These are phyloP conservation scores for Phalaenopsis aphrodite DNA, from an alignment of 106 monocot genomes.

Conservation along the genomic window DNA sequence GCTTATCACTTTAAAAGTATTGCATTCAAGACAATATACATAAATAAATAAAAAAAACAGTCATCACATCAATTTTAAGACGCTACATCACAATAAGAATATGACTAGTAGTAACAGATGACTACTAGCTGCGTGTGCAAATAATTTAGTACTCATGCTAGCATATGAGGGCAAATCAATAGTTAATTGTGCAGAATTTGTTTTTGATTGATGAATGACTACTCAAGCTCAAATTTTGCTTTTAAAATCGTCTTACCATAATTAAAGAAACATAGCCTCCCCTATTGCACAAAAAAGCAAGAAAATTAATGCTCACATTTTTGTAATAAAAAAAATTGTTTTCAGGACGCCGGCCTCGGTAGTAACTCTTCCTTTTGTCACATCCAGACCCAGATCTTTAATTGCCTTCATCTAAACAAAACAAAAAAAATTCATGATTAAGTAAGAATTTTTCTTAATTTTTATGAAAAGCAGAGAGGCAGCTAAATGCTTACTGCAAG, in stretches of 20 bases:
- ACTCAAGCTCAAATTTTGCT: neutral
- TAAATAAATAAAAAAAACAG: too few relatives aligned
- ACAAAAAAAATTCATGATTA: constrained; percentile 2
- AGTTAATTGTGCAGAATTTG: neutral
- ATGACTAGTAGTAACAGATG: neutral
- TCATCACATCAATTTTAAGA: neutral
- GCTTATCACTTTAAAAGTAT: too few relatives aligned
- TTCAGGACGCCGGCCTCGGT: constrained; percentile 44
- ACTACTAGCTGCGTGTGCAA: neutral
- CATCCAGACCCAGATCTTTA: constrained; percentile 84
- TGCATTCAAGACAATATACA: too few relatives aligned
- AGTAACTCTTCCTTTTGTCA: constrained; percentile 72
- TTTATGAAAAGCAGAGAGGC: neutral
- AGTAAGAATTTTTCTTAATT: neutral
- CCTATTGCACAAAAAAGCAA: neutral
- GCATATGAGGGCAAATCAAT: neutral
- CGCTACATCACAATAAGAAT: neutral
- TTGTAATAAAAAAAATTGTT: constrained; percentile 67
- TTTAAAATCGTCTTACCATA: neutral
- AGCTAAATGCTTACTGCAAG: neutral
- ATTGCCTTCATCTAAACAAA: constrained; percentile 85
- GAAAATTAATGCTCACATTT: constrained; percentile 7
- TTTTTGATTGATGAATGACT: neutral
- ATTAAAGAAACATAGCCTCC: neutral
- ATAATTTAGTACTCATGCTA: neutral